Conservation (phyloP, 352 stramenopile species). For the Elongisporangium anandrum region DNA sequence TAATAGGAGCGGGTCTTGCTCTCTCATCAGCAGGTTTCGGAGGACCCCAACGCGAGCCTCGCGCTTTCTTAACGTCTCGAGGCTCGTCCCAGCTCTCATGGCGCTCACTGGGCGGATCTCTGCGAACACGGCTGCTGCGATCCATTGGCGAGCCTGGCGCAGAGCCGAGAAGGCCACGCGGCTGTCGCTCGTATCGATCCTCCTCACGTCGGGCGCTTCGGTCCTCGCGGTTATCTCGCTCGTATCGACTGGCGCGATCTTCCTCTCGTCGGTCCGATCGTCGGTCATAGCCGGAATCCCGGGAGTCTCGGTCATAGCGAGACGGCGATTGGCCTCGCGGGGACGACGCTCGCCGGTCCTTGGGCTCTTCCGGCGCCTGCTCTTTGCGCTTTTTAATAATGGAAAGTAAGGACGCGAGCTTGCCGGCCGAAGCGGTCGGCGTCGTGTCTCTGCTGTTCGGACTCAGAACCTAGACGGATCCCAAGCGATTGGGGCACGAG, state of each 20-base stretch:
- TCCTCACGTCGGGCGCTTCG: conserved; percentile 1
- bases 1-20: conserved; percentile 45
- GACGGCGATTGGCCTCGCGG: not conserved
- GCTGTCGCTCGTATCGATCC: not conserved
- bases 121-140: not conserved
- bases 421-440: conserved; percentile 36
- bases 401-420: conserved; percentile 71
- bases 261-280: not conserved
- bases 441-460: conserved; percentile 27
- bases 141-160: not conserved
- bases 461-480: conserved; percentile 5
- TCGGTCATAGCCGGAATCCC: not conserved
- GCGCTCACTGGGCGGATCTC: not conserved
- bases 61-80: conserved; percentile 53
- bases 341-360: conserved; percentile 12
- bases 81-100: conserved; percentile 19
- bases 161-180: not conserved
- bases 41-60: conserved; percentile 66
- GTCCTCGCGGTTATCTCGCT: not conserved
- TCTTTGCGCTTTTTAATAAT: conserved; percentile 86
- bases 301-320: not conserved
- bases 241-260: not conserved
- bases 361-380: conserved; percentile 19
- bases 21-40: conserved; percentile 29
- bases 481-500: conserved; percentile 1